A percentile compares a stretch with the other conserved stretches of the same genome.
Conservation (phyloP, 1,284 basidiomycete genomes). For the Ganoderma lingzhi region DNA sequence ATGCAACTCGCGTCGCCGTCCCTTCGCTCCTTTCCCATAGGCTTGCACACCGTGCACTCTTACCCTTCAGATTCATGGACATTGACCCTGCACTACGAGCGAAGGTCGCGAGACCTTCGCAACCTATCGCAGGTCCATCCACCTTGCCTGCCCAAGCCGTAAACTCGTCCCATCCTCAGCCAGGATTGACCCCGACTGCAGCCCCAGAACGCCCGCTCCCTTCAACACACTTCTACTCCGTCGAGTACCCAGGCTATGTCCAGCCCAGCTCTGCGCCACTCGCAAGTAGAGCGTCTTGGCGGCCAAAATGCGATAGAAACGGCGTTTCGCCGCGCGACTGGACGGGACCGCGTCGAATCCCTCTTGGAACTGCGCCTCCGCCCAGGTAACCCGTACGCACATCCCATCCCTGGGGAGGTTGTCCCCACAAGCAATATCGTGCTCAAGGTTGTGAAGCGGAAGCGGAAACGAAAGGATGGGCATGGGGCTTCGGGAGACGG, state of each 20-base stretch:
- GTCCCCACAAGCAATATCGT: constrained; percentile 81
- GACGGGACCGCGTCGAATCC: constrained; percentile 58
- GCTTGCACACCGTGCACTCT: not conserved
- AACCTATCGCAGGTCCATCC: constrained; percentile 5
- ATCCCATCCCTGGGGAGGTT: constrained; percentile 84
- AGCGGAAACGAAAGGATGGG: constrained; percentile 51
- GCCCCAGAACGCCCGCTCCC: constrained; percentile 63
- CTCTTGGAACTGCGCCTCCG: constrained; percentile 80
- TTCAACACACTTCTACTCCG: constrained; percentile 71
- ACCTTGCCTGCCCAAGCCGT: not conserved
- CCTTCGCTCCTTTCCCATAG: not conserved
- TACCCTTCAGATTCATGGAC: not conserved
- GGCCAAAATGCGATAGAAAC: constrained; percentile 74
- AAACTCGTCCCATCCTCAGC: not conserved
- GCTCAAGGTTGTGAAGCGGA: constrained; percentile 80
- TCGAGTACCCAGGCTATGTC: constrained; percentile 93
- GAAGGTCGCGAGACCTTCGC: constrained; percentile 14
- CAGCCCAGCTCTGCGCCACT: constrained; percentile 64
- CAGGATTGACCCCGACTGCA: not conserved
- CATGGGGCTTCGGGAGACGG: constrained; percentile 40
- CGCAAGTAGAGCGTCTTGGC: constrained; percentile 73
- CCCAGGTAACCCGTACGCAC: constrained; percentile 77
- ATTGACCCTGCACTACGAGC: constrained; percentile 19
- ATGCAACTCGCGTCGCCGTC: constrained; percentile 6
- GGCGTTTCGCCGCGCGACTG: constrained; percentile 71